Percentiles rank a stretch among this genome's conserved stretches.
Conservation (phyloP, 2,329 filamentous ascomycete genomes). For the Colletotrichum eremochloae region DNA sequence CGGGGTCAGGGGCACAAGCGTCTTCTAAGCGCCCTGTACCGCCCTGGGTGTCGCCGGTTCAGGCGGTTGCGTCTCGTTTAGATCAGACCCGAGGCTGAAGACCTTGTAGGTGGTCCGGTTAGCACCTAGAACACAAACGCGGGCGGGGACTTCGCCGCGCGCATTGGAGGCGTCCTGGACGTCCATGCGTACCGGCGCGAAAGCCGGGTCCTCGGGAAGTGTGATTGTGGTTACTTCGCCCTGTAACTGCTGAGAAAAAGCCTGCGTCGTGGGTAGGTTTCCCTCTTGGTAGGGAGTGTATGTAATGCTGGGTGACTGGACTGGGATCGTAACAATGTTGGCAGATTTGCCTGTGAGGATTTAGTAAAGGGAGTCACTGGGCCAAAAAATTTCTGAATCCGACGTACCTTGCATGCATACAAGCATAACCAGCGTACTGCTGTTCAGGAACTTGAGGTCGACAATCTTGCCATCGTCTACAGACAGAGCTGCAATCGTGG, state of each 20-base stretch:
- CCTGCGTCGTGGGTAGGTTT: constrained; percentile 24
- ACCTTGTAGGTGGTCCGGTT: constrained; percentile 63
- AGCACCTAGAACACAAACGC: constrained; percentile 64
- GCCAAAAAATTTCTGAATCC: constrained; percentile 5
- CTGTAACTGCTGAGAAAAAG: constrained; percentile 3
- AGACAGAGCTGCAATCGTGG: constrained; percentile 56
- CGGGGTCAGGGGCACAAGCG: constrained; percentile 29
- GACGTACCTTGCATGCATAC: constrained; percentile 57
- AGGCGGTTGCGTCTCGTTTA: not conserved
- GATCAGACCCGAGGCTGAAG: constrained; percentile 53
- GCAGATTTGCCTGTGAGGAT: constrained; percentile 45
- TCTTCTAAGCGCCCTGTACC: constrained; percentile 27
- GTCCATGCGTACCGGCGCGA: constrained; percentile 64
- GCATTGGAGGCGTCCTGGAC: constrained; percentile 59
- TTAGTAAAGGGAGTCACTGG: constrained; percentile 7
- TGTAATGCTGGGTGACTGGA: constrained; percentile 52
- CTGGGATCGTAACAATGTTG: constrained; percentile 53
- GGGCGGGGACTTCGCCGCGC: constrained; percentile 61
- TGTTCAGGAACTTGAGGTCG: constrained; percentile 78
- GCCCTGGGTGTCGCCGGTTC: constrained; percentile 11
- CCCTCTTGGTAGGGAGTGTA: constrained; percentile 54
- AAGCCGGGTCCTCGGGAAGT: constrained; percentile 48
- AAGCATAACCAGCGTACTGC: constrained; percentile 71
- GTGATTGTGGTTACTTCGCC: constrained; percentile 1
- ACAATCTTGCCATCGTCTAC: constrained; percentile 61